Evolutionary conservation across 495 filamentous ascomycete species (phyloP).

Genomic region (Trichoderma gamsii): DNA sequence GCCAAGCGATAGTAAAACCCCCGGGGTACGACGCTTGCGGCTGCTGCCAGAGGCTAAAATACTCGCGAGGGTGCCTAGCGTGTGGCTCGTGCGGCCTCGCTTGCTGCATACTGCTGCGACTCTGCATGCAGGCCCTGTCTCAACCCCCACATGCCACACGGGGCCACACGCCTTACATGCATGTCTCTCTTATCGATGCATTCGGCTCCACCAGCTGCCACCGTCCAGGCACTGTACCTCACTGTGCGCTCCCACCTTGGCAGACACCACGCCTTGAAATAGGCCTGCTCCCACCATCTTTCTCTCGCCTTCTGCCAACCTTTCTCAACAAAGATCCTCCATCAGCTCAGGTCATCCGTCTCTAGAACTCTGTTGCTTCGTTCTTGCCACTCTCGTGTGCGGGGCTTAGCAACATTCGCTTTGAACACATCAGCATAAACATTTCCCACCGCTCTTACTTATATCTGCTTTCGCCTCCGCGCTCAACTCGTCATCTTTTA

Average conservation of each 20-base stretch:
- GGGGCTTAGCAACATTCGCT: not conserved
- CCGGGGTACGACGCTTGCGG: conserved; percentile 3
- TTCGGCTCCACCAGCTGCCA: not conserved
- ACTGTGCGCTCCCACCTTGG: conserved; percentile 6
- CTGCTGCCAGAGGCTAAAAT: conserved; percentile 2
- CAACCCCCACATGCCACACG: not conserved
- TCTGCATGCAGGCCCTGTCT: not conserved
- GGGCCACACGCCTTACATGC: not conserved
- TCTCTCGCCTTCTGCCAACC: not conserved
- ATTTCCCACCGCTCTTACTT: not conserved
- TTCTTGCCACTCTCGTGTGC: not conserved
- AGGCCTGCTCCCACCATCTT: not conserved
- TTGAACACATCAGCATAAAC: not conserved
- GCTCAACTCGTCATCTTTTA: not conserved
- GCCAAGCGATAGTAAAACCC: not conserved
- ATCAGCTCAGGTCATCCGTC: not conserved
- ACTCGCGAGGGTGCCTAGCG: not conserved
- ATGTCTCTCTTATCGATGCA: conserved; percentile 8
- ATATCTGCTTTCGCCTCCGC: not conserved
- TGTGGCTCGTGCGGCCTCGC: not conserved
- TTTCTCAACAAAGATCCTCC: not conserved
- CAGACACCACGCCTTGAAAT: not conserved
- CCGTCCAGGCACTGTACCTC: not conserved
- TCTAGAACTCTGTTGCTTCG: not conserved
- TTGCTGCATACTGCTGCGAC: not conserved